These are phyloP conservation scores for Bromus sterilis DNA, from an alignment of 176 grass and related monocot genomes.

Conservation along the genomic window DNA sequence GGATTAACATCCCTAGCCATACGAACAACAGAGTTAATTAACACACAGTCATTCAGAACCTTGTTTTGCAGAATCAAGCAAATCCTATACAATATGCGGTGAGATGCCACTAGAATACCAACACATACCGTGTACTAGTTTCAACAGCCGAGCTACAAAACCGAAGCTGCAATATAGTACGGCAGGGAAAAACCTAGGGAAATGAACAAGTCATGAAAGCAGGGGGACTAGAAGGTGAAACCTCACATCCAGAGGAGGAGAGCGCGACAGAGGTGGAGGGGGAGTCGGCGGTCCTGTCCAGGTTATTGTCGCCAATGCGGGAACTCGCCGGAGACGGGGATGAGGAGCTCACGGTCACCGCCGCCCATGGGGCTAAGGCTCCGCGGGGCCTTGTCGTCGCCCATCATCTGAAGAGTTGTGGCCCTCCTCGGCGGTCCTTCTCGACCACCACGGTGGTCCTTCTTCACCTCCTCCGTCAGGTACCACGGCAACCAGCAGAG, in stretches of 20 bases:
- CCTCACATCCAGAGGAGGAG: conserved; percentile 72
- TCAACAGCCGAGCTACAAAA: background rate
- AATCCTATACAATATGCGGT: background rate
- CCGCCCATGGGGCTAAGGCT: conserved; percentile 49
- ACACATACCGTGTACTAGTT: background rate
- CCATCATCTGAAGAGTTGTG: conserved; percentile 24
- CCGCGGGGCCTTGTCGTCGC: conserved; percentile 59
- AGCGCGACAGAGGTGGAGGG: conserved; percentile 36
- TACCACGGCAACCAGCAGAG: too few species aligned
- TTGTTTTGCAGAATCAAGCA: background rate
- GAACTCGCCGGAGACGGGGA: conserved; percentile 59
- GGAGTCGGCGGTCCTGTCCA: conserved; percentile 24
- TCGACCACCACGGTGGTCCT: too few species aligned
- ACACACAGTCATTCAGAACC: background rate
- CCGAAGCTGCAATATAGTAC: background rate
- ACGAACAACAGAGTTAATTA: background rate
- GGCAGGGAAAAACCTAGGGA: background rate
- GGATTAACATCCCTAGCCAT: background rate
- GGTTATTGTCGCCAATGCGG: conserved; percentile 20
- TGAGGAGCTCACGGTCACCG: conserved; percentile 74
- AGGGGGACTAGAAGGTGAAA: background rate
- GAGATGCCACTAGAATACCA: background rate
- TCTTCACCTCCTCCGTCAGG: too few species aligned
- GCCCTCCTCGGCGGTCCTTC: too few species aligned
- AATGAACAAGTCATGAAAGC: background rate